Evolutionary conservation across 176 grass and related monocot species (phyloP).

Genomic region (Elymus sibiricus): DNA sequence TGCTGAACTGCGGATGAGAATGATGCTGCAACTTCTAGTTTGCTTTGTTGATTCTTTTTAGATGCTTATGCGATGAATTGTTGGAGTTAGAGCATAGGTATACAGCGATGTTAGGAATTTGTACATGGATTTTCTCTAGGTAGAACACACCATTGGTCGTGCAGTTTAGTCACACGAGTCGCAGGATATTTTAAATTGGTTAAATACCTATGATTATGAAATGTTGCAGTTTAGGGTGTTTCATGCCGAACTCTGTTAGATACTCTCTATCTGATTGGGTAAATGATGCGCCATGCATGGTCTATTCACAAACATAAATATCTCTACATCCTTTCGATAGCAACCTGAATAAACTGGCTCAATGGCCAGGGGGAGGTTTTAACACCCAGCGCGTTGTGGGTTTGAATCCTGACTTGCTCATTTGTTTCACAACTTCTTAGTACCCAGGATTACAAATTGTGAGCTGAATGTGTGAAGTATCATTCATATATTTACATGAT

Average conservation of each 20-base stretch:
- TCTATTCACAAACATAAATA: neutral
- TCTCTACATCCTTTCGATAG: neutral
- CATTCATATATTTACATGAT: neutral
- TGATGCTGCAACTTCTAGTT: neutral
- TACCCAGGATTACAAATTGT: too few species aligned
- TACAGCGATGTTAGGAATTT: neutral
- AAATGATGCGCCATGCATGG: neutral
- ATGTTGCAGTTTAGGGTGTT: too few species aligned
- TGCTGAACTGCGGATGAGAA: neutral
- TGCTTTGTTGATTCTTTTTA: neutral
- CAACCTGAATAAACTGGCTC: neutral
- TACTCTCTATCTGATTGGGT: too few species aligned
- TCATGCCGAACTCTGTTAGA: too few species aligned
- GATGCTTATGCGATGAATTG: neutral
- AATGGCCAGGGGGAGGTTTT: too few species aligned
- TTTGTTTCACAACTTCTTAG: too few species aligned
- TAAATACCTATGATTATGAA: too few species aligned
- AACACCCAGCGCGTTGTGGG: too few species aligned
- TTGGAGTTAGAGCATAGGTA: neutral
- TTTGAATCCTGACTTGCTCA: too few species aligned
- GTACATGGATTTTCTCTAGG: neutral
- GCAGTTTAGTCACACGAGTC: too few species aligned
- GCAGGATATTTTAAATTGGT: too few species aligned
- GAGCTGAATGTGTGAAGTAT: neutral
- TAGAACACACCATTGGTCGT: too few species aligned